A percentile compares a stretch with the other conserved stretches of the same genome.
phyloP scores from a whole-genome alignment of 2,329 filamentous ascomycete species.

The Cytospora piceae region DNA sequence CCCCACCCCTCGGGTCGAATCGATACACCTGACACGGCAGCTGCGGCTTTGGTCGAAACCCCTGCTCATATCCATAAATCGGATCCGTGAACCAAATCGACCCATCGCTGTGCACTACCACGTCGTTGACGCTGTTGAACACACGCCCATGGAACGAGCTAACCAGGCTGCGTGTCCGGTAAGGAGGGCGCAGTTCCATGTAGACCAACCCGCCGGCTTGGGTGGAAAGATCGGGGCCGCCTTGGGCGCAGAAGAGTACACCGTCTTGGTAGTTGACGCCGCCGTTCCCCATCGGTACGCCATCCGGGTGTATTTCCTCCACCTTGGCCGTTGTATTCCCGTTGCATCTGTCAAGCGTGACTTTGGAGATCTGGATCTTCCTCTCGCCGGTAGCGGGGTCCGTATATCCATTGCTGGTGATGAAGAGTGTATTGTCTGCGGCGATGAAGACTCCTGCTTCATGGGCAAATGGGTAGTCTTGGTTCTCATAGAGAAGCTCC shows the following conservation, averaged over 20 bases:
- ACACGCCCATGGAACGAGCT: slow-evolving; percentile 47
- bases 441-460: slow-evolving; percentile 42
- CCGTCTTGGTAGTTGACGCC: slow-evolving; percentile 51
- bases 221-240: slow-evolving; percentile 32
- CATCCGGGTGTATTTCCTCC: slow-evolving; percentile 41
- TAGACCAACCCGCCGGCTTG: slow-evolving; percentile 38
- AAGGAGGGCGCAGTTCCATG: slow-evolving; percentile 41
- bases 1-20: slow-evolving; percentile 38
- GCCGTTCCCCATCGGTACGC: slow-evolving; percentile 52
- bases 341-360: slow-evolving; percentile 31
- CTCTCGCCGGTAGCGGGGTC: slow-evolving; percentile 33
- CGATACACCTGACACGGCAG: slow-evolving; percentile 54
- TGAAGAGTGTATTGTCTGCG: slow-evolving; percentile 30
- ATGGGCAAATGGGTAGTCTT: slow-evolving; percentile 51
- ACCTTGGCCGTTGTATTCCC: slow-evolving; percentile 20
- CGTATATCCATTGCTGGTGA: slow-evolving; percentile 42
- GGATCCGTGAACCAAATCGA: slow-evolving; percentile 57
- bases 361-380: slow-evolving; percentile 39
- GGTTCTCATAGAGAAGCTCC: slow-evolving; percentile 44
- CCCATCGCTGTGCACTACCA: slow-evolving; percentile 47
- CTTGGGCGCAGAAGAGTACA: slow-evolving; percentile 49
- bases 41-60: slow-evolving; percentile 47
- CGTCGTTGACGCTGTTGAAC: slow-evolving; percentile 56
- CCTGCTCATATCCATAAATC: slow-evolving; percentile 52
- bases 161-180: slow-evolving; percentile 38